These are phyloP conservation scores for Thalassiosira allenii DNA, from an alignment of 352 stramenopile genomes.

Conservation along the genomic window DNA sequence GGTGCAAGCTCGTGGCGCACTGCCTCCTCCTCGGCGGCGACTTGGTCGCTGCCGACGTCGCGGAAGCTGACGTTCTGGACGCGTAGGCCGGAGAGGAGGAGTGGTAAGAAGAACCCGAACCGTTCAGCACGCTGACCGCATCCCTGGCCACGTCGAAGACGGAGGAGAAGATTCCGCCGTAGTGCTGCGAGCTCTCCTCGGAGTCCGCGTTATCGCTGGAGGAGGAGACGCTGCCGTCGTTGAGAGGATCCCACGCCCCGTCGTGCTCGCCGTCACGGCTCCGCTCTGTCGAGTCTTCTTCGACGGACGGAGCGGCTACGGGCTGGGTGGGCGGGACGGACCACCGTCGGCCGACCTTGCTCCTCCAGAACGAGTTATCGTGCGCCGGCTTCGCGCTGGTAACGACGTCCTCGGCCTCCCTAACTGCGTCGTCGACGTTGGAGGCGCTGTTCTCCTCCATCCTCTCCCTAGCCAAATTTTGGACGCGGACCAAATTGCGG, in stretches of 20 bases:
- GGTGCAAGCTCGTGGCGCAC: constrained; percentile 1
- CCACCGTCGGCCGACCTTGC: constrained; percentile 12
- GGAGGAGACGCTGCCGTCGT: not conserved
- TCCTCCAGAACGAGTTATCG: constrained; percentile 29
- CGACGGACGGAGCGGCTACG: not conserved
- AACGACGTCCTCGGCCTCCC: not conserved
- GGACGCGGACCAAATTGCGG: not conserved
- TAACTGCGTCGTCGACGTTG: not conserved
- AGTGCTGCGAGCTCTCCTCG: not conserved
- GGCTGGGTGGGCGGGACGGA: not conserved
- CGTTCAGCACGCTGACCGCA: constrained; percentile 4
- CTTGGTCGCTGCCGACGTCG: not conserved
- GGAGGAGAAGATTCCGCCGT: constrained; percentile 20
- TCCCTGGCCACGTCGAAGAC: constrained; percentile 26
- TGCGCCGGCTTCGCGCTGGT: not conserved
- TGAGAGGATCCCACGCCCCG: not conserved
- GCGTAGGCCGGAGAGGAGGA: not conserved
- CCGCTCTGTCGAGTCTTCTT: not conserved
- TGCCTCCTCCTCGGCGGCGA: not conserved
- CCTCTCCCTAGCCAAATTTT: constrained; percentile 1
- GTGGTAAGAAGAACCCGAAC: not conserved
- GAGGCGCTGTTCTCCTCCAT: not conserved
- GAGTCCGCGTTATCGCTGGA: not conserved
- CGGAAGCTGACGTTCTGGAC: not conserved
- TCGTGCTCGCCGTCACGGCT: not conserved